These are phyloP conservation scores for Asterochloris sp. DNA, from an alignment of 139 green algal species.

Conservation along the genomic window DNA sequence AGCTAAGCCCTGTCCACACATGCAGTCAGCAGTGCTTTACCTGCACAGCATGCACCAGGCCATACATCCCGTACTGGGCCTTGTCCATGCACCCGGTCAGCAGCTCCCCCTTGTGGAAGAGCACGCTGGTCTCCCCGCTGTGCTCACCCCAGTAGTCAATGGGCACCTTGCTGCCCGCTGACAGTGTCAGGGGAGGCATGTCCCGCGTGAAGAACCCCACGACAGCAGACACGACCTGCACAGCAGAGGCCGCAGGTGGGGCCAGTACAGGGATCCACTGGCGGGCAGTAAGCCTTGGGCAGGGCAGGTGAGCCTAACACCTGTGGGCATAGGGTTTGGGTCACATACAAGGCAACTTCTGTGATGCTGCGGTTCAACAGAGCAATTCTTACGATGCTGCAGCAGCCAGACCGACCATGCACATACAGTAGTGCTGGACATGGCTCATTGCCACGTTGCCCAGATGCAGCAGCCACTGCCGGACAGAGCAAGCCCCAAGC, in stretches of 20 bases:
- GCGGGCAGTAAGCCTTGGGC: neutral
- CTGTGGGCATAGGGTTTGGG: neutral
- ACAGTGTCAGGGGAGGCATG: slow-evolving; percentile 76
- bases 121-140: slow-evolving; percentile 59
- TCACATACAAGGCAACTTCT: neutral
- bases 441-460: too few species aligned
- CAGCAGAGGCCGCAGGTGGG: neutral
- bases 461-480: too few species aligned
- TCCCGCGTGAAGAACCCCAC: slow-evolving; percentile 71
- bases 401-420: too few species aligned
- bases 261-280: neutral
- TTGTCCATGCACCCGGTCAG: slow-evolving; percentile 93
- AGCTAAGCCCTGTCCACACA: neutral
- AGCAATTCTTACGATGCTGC: neutral
- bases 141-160: slow-evolving; percentile 69
- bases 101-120: slow-evolving; percentile 71
- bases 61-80: slow-evolving; percentile 88
- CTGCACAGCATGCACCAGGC: slow-evolving; percentile 91
- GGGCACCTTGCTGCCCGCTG: slow-evolving; percentile 64
- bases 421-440: too few species aligned
- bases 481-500: too few species aligned
- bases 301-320: neutral
- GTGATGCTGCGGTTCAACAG: neutral
- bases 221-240: slow-evolving; percentile 72
- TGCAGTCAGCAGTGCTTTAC: slow-evolving; percentile 25